These are phyloP conservation scores for Populus pruinosa DNA, from an alignment of 345 rosid genomes.

Conservation along the genomic window DNA sequence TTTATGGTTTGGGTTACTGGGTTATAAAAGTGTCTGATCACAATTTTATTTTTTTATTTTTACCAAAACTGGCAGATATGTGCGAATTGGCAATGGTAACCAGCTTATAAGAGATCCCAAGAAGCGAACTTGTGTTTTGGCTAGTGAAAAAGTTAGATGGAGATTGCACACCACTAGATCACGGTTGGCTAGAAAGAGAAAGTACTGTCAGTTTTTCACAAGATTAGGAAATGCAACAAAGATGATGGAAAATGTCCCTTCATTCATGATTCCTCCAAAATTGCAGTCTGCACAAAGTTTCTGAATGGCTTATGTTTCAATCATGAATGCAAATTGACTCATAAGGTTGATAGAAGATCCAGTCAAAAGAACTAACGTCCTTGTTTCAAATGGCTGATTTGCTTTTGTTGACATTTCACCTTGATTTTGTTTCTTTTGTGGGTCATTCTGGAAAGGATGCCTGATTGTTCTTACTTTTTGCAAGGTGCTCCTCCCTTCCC, in stretches of 20 bases:
- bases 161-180: slow-evolving; percentile 89
- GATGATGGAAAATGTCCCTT: slow-evolving; percentile 85
- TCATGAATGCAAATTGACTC: slow-evolving; percentile 84
- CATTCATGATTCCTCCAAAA: slow-evolving; percentile 87
- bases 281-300: slow-evolving; percentile 93
- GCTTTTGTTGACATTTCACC: slow-evolving; percentile 13
- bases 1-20: background rate
- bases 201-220: slow-evolving; percentile 90
- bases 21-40: background rate
- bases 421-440: slow-evolving; percentile 37
- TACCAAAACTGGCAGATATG: slow-evolving; percentile 59
- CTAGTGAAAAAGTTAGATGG: slow-evolving; percentile 96
- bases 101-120: slow-evolving; percentile 94
- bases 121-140: slow-evolving; percentile 79
- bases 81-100: slow-evolving; percentile 90
- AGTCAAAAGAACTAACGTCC: slow-evolving; percentile 14
- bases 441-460: slow-evolving; percentile 99
- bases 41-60: background rate
- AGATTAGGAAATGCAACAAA: slow-evolving; percentile 97
- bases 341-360: slow-evolving; percentile 54
- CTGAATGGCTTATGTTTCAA: slow-evolving; percentile 73
- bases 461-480: slow-evolving; percentile 87
- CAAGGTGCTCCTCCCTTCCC: slow-evolving; percentile 50
- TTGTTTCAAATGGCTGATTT: background rate
- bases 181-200: slow-evolving; percentile 72